phyloP scores from a whole-genome alignment of 805 yeast genomes.

The Candida silvatica region DNA sequence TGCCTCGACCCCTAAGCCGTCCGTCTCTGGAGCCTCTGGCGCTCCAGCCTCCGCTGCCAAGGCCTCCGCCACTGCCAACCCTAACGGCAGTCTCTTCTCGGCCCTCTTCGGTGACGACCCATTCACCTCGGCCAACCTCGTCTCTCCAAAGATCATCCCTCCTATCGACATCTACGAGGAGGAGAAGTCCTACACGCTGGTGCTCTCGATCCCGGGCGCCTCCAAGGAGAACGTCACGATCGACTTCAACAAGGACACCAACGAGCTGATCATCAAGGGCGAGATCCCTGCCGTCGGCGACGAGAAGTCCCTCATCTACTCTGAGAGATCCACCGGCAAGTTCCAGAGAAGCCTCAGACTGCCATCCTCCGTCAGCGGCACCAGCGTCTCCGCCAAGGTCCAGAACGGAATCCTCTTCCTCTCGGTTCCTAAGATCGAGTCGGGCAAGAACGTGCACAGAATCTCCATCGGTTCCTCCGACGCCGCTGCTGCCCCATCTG shows the following conservation, averaged over 20 bases:
- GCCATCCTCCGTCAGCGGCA: constrained; percentile 34
- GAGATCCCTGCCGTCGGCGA: constrained; percentile 18
- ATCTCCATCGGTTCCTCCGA: constrained; percentile 7
- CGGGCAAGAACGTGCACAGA: constrained; percentile 12
- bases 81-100: neutral
- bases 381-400: constrained; percentile 36
- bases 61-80: neutral
- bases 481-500: neutral
- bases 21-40: constrained; percentile 18
- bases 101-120: constrained; percentile 6
- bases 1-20: constrained; percentile 19
- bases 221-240: constrained; percentile 32
- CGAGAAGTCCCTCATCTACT: constrained; percentile 4
- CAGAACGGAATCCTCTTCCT: constrained; percentile 36
- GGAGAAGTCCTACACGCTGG: constrained; percentile 31
- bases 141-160: constrained; percentile 10
- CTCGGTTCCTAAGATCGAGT: constrained; percentile 30
- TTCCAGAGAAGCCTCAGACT: constrained; percentile 22
- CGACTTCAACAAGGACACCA: constrained; percentile 37
- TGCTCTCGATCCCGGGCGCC: constrained; percentile 41
- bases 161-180: constrained; percentile 39
- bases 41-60: neutral
- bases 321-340: constrained; percentile 9
- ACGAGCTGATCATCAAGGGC: constrained; percentile 35
- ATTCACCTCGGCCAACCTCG: constrained; percentile 8